Percentiles rank a stretch among this genome's conserved stretches.
Conservation (phyloP, 2,329 filamentous ascomycete genomes). For the Tolypocladium inflatum region DNA sequence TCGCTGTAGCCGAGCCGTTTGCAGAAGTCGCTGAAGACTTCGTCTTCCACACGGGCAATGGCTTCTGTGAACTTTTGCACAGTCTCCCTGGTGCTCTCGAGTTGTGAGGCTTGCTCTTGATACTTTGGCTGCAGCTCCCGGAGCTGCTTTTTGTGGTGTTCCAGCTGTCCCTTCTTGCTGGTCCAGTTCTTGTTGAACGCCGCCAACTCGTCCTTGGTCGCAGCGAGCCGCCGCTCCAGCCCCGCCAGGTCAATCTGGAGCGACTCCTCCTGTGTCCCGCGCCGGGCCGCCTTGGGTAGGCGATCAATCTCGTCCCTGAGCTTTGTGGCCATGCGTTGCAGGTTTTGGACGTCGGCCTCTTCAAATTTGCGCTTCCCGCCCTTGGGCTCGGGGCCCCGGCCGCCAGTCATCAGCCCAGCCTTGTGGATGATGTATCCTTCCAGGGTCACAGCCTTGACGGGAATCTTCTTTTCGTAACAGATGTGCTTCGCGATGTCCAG, state of each 20-base stretch:
- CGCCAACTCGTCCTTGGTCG: slow-evolving; percentile 65
- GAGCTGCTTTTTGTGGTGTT: slow-evolving; percentile 64
- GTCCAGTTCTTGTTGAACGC: slow-evolving; percentile 73
- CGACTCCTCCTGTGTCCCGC: slow-evolving; percentile 67
- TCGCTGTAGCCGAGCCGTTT: slow-evolving; percentile 75
- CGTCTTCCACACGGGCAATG: slow-evolving; percentile 76
- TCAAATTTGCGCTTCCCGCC: slow-evolving; percentile 76
- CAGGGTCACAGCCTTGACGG: slow-evolving; percentile 88
- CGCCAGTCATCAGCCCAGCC: slow-evolving; percentile 92
- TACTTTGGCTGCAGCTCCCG: slow-evolving; percentile 71
- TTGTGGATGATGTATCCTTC: slow-evolving; percentile 98
- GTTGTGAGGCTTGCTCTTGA: slow-evolving; percentile 57
- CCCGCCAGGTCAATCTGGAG: slow-evolving; percentile 72
- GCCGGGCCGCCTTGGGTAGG: slow-evolving; percentile 69
- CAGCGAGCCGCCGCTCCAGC: slow-evolving; percentile 66
- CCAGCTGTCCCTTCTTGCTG: slow-evolving; percentile 75
- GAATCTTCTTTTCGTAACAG: slow-evolving; percentile 73
- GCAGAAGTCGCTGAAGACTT: slow-evolving; percentile 81
- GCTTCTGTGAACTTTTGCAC: slow-evolving; percentile 47
- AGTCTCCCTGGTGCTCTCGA: slow-evolving; percentile 47
- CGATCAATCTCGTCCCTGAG: slow-evolving; percentile 68
- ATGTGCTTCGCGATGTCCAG: slow-evolving; percentile 80
- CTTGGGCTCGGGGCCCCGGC: slow-evolving; percentile 67
- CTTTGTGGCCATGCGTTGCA: slow-evolving; percentile 68
- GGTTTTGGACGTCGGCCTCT: slow-evolving; percentile 77